Conservation (phyloP, 495 filamentous ascomycete genomes). For the Neurospora africana region DNA sequence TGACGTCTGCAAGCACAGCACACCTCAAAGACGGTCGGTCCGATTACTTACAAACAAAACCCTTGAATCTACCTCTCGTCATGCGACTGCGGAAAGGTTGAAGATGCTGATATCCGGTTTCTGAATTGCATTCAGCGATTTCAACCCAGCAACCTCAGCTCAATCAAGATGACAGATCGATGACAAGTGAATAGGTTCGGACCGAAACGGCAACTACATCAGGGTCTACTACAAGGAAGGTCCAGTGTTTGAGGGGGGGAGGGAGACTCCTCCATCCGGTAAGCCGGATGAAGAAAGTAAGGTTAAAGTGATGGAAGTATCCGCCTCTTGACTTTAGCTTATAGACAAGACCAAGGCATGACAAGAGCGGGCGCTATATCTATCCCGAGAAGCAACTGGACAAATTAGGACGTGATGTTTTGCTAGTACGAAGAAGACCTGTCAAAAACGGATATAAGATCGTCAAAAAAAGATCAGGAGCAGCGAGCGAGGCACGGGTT, state of each 20-base stretch:
- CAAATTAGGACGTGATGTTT: not conserved
- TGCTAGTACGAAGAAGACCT: not conserved
- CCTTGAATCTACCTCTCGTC: not conserved
- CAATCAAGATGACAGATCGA: not conserved
- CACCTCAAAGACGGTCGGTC: conserved; percentile 10
- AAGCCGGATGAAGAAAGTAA: not conserved
- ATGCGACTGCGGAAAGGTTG: not conserved
- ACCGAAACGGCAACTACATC: not conserved
- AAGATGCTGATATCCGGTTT: not conserved
- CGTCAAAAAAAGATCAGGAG: not conserved
- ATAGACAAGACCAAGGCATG: not conserved
- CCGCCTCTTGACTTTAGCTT: not conserved
- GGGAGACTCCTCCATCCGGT: not conserved
- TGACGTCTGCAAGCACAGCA: not conserved
- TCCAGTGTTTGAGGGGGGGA: not conserved
- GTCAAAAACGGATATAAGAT: not conserved
- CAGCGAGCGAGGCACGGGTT: not conserved
- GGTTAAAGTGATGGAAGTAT: not conserved
- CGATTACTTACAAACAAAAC: conserved; percentile 19
- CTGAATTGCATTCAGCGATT: not conserved
- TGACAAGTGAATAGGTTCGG: not conserved
- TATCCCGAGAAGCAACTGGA: not conserved
- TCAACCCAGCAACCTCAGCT: not conserved
- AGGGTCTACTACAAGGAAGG: not conserved
- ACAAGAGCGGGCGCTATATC: not conserved